Evolutionary conservation across 305 asterid species (phyloP), one percentile per base, ranked within the genome.

Genomic region (Fraxinus sp.): DNA sequence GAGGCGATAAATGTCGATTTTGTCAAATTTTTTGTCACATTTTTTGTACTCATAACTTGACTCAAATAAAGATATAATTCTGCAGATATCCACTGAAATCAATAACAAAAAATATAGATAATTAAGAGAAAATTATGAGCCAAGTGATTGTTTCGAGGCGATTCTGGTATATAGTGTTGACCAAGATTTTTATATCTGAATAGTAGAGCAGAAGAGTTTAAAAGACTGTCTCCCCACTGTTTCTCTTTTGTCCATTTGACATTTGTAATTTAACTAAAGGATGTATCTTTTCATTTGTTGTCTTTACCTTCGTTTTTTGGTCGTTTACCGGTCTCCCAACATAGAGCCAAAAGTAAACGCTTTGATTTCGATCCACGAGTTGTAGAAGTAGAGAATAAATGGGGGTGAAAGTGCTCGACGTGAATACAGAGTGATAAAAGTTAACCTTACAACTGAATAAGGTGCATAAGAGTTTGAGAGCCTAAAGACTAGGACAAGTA

Each of bases 201-300:
- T 7, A 8, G 72, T 22, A 64, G 7, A 64, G 37, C 39, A 26
- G 37, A 26, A 68, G 37, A 28, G 20, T 68, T 68, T 6, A 74
- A 36, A 28, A 5, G 20, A 26, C 5, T 35, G 6, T 26, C 37
- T 32, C 9, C 28, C 26, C 49, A 20, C 33, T 74, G 57, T 70
- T 44, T 49, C 81, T 82, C 44, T 72, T 80, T 88, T 83, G 88
- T 84, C 87, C 76, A 20, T 86, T 80, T 81, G 72, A 84, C 76
- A 16, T 86, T 80, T 81, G 64, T 84, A 79, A 84, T 82, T 80
- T 79, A 74, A 46, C 76, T 14, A 41, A 3, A 46, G 4, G 6
- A 46, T 0, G 6, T 14, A 46, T 68, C 41, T 84, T 59, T 81
- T 52, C 49, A 11, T 13, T 46, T 46, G 57, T 13, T 3, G 10